phyloP scores from a whole-genome alignment of 805 yeast species.

The Metschnikowia rubicola region DNA sequence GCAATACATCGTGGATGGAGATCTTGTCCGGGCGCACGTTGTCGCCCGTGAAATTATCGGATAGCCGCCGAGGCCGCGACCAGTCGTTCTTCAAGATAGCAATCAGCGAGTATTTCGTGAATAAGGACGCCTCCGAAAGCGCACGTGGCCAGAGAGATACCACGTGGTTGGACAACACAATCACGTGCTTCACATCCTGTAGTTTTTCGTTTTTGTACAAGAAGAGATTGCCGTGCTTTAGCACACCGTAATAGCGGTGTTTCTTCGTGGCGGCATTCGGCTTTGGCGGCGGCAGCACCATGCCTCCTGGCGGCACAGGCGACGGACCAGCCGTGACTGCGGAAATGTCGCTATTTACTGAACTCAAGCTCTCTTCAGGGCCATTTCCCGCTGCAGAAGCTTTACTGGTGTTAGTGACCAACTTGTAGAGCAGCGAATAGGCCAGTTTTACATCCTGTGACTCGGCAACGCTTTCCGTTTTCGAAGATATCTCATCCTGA shows the following conservation, averaged over 20 bases:
- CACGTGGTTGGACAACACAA: conserved; percentile 67
- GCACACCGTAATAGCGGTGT: conserved; percentile 63
- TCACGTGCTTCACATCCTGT: conserved; percentile 69
- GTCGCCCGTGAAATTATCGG: conserved; percentile 14
- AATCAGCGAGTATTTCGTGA: conserved; percentile 76
- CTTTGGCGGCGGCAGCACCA: conserved; percentile 7
- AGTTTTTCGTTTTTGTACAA: conserved; percentile 70
- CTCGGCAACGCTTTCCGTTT: conserved; percentile 42
- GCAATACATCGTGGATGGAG: conserved; percentile 25
- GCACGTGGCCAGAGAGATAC: conserved; percentile 84
- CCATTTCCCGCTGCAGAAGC: not conserved
- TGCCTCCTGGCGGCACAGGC: conserved; percentile 1
- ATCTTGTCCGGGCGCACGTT: conserved; percentile 14
- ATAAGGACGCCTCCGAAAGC: conserved; percentile 70
- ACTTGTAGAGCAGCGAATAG: conserved; percentile 56
- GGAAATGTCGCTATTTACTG: not conserved
- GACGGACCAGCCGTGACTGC: not conserved
- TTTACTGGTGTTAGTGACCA: conserved; percentile 38
- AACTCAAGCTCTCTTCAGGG: not conserved
- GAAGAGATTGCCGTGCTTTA: conserved; percentile 85
- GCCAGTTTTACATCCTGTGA: conserved; percentile 49
- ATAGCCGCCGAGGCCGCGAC: conserved; percentile 21
- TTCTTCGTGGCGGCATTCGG: conserved; percentile 33
- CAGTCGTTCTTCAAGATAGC: conserved; percentile 56
- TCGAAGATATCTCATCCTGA: conserved; percentile 45